Base-by-base conservation (phyloP, 805 yeast species). In the Suhomyces xylopsoci region DNA sequence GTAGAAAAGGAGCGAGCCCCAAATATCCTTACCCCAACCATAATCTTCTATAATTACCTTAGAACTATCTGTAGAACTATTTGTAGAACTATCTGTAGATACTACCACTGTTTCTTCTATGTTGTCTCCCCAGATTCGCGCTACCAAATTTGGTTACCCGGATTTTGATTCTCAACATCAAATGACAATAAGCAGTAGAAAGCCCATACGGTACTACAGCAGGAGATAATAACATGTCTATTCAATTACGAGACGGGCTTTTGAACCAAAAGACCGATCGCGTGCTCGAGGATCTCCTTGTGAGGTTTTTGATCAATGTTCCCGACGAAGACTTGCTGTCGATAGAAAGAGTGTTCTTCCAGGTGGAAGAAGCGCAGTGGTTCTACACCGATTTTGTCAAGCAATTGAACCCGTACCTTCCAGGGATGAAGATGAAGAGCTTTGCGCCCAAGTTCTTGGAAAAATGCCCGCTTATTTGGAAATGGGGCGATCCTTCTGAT, bases 301-400 rank as follows among this genome's bases (percentile, higher is more conserved):
- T 90, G 48, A 77, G 99, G 56, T 94, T 94, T 64, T 85, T 96
- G 47, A 81, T 92, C 53, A 94, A 94, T 74, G 88, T 92, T 49
- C 98, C 99, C 8, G 82, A 83, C 4, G 97, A 93, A 63, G 99
- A 94, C 67, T 73, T 93, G 49, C 83, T 94, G 32, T 81, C 92
- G 14, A 80, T 85, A 26, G 93, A 73, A 55, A 79, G 99, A 64
- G 87, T 92, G 24, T 82, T 91, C 63, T 94, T 94, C 73, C 96
- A 92, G 66, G 85, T 94, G 42, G 99, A 94, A 74, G 98, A 94
- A 69, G 99, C 99, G 2, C 97, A 91, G 60, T 94, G 99, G 99
- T 94, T 88, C 65, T 94, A 92, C 69, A 81, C 87, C 48, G 99
- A 94, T 69, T 92, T 87, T 62, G 78, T 87, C 10, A 80, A 92